Conservation (phyloP, 2,329 filamentous ascomycete genomes). For the Mycogone perniciosa region DNA sequence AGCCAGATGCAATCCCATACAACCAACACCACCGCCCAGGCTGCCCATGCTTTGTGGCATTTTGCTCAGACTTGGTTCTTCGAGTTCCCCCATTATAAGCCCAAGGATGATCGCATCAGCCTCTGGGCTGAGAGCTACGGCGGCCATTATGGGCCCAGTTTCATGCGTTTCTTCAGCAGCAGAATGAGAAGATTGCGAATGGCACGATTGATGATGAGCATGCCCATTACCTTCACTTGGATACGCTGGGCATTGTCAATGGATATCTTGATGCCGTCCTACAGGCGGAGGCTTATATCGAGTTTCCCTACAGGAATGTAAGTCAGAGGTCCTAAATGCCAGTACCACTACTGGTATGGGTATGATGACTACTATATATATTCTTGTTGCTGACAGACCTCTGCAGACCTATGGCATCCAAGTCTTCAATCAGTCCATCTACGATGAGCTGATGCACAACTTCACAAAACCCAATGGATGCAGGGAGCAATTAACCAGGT, state of each 20-base stretch:
- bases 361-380: not conserved
- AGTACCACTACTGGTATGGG: not conserved
- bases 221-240: slow-evolving; percentile 47
- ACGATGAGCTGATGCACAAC: slow-evolving; percentile 24
- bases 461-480: slow-evolving; percentile 40
- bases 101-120: slow-evolving; percentile 49
- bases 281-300: slow-evolving; percentile 51
- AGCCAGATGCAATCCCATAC: slow-evolving; percentile 25
- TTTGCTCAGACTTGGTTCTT: slow-evolving; percentile 57
- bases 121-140: slow-evolving; percentile 65
- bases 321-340: slow-evolving; percentile 2
- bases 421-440: slow-evolving; percentile 43
- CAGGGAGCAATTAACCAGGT: slow-evolving; percentile 44
- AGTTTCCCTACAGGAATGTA: slow-evolving; percentile 56
- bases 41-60: slow-evolving; percentile 56
- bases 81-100: slow-evolving; percentile 53
- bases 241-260: slow-evolving; percentile 63
- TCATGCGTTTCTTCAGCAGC: slow-evolving; percentile 50
- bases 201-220: slow-evolving; percentile 29
- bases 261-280: slow-evolving; percentile 59
- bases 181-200: slow-evolving; percentile 47
- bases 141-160: slow-evolving; percentile 62
- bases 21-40: slow-evolving; percentile 47
- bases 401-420: slow-evolving; percentile 49
- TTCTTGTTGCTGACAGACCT: slow-evolving; percentile 3